Base-by-base conservation (phyloP, 495 filamentous ascomycete species). In the Tuber aestivum region DNA sequence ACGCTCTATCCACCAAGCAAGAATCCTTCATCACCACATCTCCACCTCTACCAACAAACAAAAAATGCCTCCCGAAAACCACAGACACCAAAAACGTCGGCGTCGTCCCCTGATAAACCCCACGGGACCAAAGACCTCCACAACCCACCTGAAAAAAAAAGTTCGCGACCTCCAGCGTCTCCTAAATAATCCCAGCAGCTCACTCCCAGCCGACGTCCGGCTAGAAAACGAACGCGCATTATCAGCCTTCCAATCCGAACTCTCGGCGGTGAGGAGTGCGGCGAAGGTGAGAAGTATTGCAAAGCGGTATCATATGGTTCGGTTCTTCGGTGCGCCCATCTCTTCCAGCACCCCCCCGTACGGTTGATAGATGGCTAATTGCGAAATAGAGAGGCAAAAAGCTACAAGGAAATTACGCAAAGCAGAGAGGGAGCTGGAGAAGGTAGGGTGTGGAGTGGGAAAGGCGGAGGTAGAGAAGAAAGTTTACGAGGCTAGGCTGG, bases 221-320 rank as follows among this genome's bases (percentile, higher is more conserved):
- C 86, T 91, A 41, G 89, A 95, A 21, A 89, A 92, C 73, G 93
- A 97, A 84, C 89, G 95, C 44, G 95, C 94, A 70, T 85, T 97
- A 69, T 87, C 87, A 37, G 90, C 90, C 0, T 93, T 92, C 83
- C 87, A 92, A 83, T 87, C 90, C 73, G 92, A 94, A 78, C 86
- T 98, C 27, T 87, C 84, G 38, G 85, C 86, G 65, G 85, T 86
- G 37, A 80, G 85, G 41, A 84, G 88, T 20, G 89, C 90, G 78
- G 90, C 88, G 81, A 84, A 85, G 71, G 88, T 91, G 76, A 88
- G 89, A 76, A 87, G 88, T 73, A 92, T 97, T 88, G 94, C 95
- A 71, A 88, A 87, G 82, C 93, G 90, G 80, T 99, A 97, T 82
- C 95, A 97, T 83, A 97, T 95, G 89, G 92, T 97, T 38, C 87